Percentiles rank a stretch among this genome's conserved stretches.
phyloP scores from a whole-genome alignment of 805 yeast genomes.

The Tetrapisispora taiwanensis region DNA sequence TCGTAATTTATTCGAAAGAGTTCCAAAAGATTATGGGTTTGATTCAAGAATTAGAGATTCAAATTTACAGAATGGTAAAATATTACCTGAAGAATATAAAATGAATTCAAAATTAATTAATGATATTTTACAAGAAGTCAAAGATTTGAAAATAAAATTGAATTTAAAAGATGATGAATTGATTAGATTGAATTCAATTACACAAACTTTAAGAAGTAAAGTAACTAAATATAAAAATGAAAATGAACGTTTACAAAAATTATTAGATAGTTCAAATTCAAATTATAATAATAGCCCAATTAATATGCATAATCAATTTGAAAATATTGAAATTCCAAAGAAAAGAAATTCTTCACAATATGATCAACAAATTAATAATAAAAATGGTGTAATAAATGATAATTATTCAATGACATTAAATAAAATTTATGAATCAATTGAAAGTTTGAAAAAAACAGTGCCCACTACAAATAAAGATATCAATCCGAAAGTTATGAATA shows the following conservation, averaged over 20 bases:
- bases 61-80: conserved; percentile 9
- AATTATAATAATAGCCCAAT: neutral
- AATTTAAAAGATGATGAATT: conserved; percentile 20
- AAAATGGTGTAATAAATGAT: neutral
- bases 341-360: conserved; percentile 7
- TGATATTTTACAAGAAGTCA: conserved; percentile 30
- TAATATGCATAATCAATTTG: conserved; percentile 3
- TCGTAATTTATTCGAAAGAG: neutral
- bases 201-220: conserved; percentile 28
- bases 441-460: neutral
- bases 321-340: conserved; percentile 19
- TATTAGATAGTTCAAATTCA: neutral
- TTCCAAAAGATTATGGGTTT: neutral
- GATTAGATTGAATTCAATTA: conserved; percentile 25
- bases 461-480: neutral
- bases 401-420: neutral
- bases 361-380: neutral
- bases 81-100: conserved; percentile 29
- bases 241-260: conserved; percentile 1
- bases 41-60: neutral
- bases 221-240: conserved; percentile 25
- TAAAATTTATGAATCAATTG: conserved; percentile 1
- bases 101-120: conserved; percentile 32
- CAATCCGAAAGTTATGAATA: neutral
- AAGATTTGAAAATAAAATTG: conserved; percentile 26